A percentile compares a stretch with the other conserved stretches of the same genome.
Conservation (phyloP, 495 filamentous ascomycete species). For the Collariella sp. region DNA sequence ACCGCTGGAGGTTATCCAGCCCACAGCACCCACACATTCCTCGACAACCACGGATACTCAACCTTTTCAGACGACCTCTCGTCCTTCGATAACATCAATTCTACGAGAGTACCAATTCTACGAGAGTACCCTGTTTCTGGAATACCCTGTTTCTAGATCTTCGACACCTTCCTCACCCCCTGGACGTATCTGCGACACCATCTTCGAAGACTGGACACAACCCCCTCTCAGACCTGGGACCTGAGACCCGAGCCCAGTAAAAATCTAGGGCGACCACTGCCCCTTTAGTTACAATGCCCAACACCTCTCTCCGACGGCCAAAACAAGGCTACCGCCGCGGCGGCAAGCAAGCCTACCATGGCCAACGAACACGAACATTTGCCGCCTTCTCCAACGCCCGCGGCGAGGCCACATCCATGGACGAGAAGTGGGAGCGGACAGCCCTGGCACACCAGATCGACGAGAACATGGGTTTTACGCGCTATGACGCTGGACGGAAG, state of each 20-base stretch:
- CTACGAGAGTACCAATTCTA: neutral
- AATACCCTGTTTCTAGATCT: neutral
- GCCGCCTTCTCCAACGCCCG: constrained; percentile 63
- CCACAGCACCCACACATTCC: neutral
- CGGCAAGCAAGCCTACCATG: constrained; percentile 48
- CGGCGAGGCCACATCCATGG: constrained; percentile 75
- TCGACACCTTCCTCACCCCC: neutral
- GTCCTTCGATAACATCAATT: too few species aligned
- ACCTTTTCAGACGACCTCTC: too few species aligned
- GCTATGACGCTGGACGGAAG: constrained; percentile 82
- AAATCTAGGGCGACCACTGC: neutral
- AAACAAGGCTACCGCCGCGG: constrained; percentile 47
- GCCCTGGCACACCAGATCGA: constrained; percentile 84
- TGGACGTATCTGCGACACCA: neutral
- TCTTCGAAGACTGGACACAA: too few species aligned
- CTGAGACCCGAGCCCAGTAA: neutral
- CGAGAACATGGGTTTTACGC: constrained; percentile 84
- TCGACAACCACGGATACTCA: neutral
- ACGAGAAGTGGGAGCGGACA: constrained; percentile 75
- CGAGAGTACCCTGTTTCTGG: neutral
- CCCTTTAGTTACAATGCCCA: constrained; percentile 31
- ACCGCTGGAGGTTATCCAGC: neutral
- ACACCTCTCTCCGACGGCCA: constrained; percentile 39
- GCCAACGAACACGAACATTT: constrained; percentile 56
- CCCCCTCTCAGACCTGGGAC: neutral